Evolutionary conservation across 805 yeast species (phyloP).

Genomic region (Wickerhamiella occidentalis): DNA sequence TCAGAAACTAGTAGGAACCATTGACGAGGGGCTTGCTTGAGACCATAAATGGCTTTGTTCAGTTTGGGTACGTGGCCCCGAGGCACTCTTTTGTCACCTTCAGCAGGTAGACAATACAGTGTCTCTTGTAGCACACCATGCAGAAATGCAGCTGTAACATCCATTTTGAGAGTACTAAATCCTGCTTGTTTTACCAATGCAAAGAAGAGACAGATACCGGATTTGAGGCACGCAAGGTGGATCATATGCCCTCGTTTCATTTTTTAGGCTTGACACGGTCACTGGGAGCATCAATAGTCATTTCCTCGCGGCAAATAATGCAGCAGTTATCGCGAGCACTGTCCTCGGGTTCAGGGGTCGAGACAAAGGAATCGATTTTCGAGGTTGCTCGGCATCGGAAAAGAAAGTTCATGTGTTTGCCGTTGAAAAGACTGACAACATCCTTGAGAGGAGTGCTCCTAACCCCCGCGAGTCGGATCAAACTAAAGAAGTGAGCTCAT

Average conservation of each 20-base stretch:
- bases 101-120: not conserved
- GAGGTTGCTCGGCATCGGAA: too few species aligned
- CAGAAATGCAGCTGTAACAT: not conserved
- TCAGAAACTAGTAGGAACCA: not conserved
- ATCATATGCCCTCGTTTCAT: constrained; percentile 76
- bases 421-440: too few species aligned
- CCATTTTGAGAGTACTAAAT: too few species aligned
- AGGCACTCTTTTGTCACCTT: not conserved
- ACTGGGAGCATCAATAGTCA: constrained; percentile 37
- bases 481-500: too few species aligned
- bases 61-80: not conserved
- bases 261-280: constrained; percentile 52
- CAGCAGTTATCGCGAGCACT: constrained; percentile 53
- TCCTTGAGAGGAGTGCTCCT: too few species aligned
- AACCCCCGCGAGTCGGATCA: too few species aligned
- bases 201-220: too few species aligned
- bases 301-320: constrained; percentile 86
- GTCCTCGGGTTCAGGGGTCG: constrained; percentile 51
- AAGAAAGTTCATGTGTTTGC: too few species aligned
- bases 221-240: constrained; percentile 79
- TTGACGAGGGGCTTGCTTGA: constrained; percentile 4
- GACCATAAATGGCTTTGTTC: not conserved
- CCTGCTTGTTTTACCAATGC: too few species aligned
- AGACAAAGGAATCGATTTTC: constrained; percentile 50
- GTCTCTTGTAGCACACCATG: not conserved